phyloP scores from a whole-genome alignment of 345 rosid genomes.

The Salix dunnii region DNA sequence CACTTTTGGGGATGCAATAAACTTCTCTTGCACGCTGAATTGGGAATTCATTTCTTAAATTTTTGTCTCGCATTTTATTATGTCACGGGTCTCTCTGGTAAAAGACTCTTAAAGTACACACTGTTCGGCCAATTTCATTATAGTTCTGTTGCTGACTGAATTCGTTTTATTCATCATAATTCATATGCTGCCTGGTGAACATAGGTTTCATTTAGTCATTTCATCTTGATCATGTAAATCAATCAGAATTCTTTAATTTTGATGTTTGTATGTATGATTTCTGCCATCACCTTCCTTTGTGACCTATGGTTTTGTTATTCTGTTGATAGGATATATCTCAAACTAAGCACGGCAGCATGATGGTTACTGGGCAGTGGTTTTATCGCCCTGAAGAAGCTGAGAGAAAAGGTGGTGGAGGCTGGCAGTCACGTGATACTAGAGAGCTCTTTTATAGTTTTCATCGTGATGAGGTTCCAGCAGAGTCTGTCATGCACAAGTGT shows the following conservation, averaged over 20 bases:
- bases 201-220: background rate
- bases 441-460: constrained; percentile 95
- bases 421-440: constrained; percentile 80
- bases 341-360: constrained; percentile 52
- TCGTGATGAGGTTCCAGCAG: constrained; percentile 93
- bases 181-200: background rate
- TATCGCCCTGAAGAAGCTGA: constrained; percentile 99
- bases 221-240: background rate
- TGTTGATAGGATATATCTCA: constrained; percentile 68
- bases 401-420: constrained; percentile 86
- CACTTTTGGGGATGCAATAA: background rate
- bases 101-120: background rate
- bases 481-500: constrained; percentile 96
- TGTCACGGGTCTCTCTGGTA: background rate
- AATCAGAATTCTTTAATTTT: background rate
- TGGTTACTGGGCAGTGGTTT: constrained; percentile 97
- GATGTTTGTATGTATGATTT: background rate
- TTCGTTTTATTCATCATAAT: background rate
- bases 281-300: background rate
- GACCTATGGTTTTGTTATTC: constrained; percentile 11
- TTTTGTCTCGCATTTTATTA: background rate
- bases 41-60: background rate
- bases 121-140: background rate
- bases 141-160: no score
- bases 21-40: background rate